Conservation (phyloP, 257 asterid species). For the Marsdenia floribunda region DNA sequence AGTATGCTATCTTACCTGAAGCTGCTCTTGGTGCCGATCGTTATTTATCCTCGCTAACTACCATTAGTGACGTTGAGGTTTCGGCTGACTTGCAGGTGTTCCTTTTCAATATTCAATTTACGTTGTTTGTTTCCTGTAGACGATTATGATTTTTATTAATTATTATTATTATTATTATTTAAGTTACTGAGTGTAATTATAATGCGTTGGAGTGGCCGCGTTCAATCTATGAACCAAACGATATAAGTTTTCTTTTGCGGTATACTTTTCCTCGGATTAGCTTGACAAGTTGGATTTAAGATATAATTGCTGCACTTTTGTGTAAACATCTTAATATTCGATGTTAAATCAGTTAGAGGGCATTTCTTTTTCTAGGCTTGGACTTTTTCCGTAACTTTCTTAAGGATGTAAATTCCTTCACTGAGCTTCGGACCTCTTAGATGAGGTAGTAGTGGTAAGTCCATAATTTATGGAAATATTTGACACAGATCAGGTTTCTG, state of each 20-base stretch:
- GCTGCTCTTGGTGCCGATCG: conserved; percentile 96
- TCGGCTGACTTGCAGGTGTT: conserved; percentile 91
- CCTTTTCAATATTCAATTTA: not conserved
- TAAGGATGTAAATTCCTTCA: not conserved
- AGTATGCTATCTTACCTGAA: conserved; percentile 88
- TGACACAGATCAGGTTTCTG: not conserved
- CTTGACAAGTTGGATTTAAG: not conserved
- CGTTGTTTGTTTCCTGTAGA: not conserved
- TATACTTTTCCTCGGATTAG: not conserved
- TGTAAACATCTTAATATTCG: not conserved
- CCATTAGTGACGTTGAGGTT: conserved; percentile 88
- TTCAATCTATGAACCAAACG: not conserved
- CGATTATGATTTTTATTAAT: not conserved
- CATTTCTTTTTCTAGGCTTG: not conserved
- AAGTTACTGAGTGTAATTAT: not conserved
- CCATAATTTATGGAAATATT: not conserved
- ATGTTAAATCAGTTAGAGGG: not conserved
- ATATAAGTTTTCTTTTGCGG: not conserved
- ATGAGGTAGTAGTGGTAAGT: not conserved
- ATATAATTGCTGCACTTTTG: not conserved
- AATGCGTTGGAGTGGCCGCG: not conserved
- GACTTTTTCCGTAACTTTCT: too few relatives aligned
- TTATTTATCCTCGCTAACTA: conserved; percentile 84
- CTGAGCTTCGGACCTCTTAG: not conserved
- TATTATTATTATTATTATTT: too few relatives aligned